Percentiles rank a stretch among this genome's conserved stretches.
Conservation (phyloP, 1,284 basidiomycete genomes). For the Lentinula novae-zelandiae region DNA sequence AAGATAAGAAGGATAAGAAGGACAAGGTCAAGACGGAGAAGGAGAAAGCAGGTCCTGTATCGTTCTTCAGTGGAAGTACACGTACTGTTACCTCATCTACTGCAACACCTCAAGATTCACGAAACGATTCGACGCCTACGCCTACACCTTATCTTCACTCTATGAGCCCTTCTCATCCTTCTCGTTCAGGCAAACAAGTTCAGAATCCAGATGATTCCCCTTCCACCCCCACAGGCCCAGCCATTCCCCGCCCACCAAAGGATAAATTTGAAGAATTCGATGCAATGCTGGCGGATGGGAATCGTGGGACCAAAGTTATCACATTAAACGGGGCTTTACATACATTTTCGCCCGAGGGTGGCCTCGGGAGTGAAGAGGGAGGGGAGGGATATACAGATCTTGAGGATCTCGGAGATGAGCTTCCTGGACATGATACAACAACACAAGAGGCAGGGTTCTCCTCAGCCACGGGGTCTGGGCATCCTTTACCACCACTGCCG, state of each 20-base stretch:
- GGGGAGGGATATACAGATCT: not conserved
- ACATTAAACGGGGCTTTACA: not conserved
- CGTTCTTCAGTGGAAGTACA: slow-evolving; percentile 24
- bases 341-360: not conserved
- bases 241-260: not conserved
- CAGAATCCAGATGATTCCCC: not conserved
- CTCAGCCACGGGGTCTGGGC: not conserved
- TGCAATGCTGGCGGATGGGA: not conserved
- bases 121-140: not conserved
- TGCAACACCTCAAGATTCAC: slow-evolving; percentile 10
- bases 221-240: not conserved
- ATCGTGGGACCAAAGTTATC: not conserved
- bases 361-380: not conserved
- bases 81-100: slow-evolving; percentile 48
- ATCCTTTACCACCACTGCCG: not conserved
- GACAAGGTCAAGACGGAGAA: not conserved
- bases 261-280: not conserved
- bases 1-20: not conserved
- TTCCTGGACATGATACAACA: not conserved
- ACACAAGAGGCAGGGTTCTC: not conserved
- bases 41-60: not conserved
- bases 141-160: not conserved
- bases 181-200: not conserved
- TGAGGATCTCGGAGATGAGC: not conserved
- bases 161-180: not conserved